Percentiles rank a stretch among this genome's conserved stretches.
Conservation (phyloP, 225 moss, liverwort and hornwort genomes). For the Ulota crispa region DNA sequence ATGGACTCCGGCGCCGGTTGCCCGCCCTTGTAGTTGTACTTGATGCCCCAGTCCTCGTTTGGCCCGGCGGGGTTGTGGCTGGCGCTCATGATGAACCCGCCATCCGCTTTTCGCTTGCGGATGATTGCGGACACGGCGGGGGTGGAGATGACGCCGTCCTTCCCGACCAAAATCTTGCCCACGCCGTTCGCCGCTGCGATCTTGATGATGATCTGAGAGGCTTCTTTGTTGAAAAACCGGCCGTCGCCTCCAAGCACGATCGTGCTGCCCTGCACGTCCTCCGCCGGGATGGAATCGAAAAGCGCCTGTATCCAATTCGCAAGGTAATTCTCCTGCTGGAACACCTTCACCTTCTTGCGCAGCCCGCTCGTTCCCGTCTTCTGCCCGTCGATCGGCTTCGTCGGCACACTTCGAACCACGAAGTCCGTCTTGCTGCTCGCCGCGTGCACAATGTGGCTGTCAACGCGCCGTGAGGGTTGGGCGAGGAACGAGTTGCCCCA, state of each 20-base stretch:
- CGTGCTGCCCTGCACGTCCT: conserved; percentile 79
- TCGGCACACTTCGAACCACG: conserved; percentile 58
- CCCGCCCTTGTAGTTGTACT: conserved; percentile 94
- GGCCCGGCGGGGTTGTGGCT: conserved; percentile 98
- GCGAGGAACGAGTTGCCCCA: conserved; percentile 40
- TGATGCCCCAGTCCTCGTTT: conserved; percentile 95
- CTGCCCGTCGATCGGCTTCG: conserved; percentile 85
- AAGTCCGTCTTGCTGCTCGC: conserved; percentile 53
- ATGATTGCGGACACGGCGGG: conserved; percentile 96
- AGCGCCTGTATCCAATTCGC: conserved; percentile 97
- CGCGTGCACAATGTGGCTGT: conserved; percentile 43
- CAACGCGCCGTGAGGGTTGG: not conserved
- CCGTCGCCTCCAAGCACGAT: conserved; percentile 96
- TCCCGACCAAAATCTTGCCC: conserved; percentile 74
- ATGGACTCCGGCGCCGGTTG: conserved; percentile 93
- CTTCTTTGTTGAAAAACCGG: conserved; percentile 92
- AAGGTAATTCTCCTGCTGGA: conserved; percentile 79
- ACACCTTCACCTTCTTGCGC: conserved; percentile 93
- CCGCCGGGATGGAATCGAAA: conserved; percentile 74
- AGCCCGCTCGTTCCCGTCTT: conserved; percentile 96
- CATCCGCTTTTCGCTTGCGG: conserved; percentile 72
- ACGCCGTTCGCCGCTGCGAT: conserved; percentile 94
- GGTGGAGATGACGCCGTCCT: conserved; percentile 77
- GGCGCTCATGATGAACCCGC: conserved; percentile 98
- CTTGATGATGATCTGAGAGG: conserved; percentile 89